These are phyloP conservation scores for Sequoiadendron giganteum DNA, from an alignment of 75 land plant genomes.

Conservation along the genomic window DNA sequence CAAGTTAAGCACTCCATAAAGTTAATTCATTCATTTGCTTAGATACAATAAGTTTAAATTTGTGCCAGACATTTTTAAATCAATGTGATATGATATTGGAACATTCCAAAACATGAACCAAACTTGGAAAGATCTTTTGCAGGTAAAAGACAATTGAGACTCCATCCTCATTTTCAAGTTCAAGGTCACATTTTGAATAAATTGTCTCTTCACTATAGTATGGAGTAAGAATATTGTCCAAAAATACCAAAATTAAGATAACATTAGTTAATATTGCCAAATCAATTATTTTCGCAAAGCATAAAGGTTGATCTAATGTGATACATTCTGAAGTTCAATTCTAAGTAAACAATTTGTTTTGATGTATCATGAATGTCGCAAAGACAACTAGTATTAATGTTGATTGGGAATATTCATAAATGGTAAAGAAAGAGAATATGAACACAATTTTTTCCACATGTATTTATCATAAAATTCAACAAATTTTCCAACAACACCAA, in stretches of 20 bases:
- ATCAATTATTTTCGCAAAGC: background rate
- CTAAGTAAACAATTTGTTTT: background rate
- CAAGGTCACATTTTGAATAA: constrained; percentile 71
- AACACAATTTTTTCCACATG: background rate
- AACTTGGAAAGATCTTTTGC: constrained; percentile 97
- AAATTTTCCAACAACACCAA: constrained; percentile 93
- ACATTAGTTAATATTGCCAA: background rate
- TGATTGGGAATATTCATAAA: background rate
- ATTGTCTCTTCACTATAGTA: constrained; percentile 95
- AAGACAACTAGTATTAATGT: background rate
- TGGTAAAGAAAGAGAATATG: background rate
- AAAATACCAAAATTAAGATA: background rate
- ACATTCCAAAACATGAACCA: background rate
- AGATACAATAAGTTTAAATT: background rate
- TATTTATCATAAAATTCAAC: constrained; percentile 24
- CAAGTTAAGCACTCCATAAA: constrained; percentile 80
- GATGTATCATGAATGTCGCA: too few species aligned
- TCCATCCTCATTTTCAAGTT: constrained; percentile 95
- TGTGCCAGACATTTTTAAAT: background rate
- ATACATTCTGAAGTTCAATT: constrained; percentile 2
- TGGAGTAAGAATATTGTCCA: constrained; percentile 87
- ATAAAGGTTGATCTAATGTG: background rate
- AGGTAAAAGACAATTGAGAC: constrained; percentile 88
- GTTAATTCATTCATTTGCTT: constrained; percentile 92
- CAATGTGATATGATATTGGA: background rate